A percentile compares a stretch with the other conserved stretches of the same genome.
These are phyloP conservation scores for Cytospora mali DNA, from an alignment of 2,329 filamentous ascomycete species.

Conservation along the genomic window DNA sequence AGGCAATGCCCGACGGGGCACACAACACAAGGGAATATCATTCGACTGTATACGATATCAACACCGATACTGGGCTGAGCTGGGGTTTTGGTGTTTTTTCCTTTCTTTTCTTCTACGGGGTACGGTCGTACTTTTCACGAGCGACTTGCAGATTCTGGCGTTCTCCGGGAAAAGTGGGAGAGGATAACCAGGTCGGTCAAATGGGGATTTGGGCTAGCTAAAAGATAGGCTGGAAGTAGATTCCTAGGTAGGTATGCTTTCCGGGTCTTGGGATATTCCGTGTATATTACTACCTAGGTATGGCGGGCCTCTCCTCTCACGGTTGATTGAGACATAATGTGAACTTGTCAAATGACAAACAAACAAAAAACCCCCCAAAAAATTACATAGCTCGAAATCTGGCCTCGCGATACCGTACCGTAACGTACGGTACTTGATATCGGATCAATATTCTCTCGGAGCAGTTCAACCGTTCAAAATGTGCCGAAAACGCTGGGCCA, in stretches of 20 bases:
- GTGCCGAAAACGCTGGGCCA: background rate
- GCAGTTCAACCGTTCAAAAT: background rate
- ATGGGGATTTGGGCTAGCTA: background rate
- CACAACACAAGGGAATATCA: background rate
- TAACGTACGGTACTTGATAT: background rate
- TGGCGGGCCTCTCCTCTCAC: slow-evolving; percentile 18
- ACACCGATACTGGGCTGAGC: background rate
- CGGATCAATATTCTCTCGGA: too few relatives aligned
- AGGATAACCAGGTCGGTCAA: background rate
- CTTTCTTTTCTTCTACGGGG: too few relatives aligned
- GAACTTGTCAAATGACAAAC: slow-evolving; percentile 8
- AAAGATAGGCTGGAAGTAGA: background rate
- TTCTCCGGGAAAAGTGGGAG: slow-evolving; percentile 17
- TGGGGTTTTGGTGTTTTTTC: background rate
- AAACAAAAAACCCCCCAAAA: background rate
- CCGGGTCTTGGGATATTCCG: background rate
- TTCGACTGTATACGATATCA: background rate
- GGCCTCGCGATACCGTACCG: background rate
- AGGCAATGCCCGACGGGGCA: background rate
- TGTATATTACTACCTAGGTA: slow-evolving; percentile 25
- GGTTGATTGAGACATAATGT: slow-evolving; percentile 12
- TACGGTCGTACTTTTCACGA: slow-evolving; percentile 5
- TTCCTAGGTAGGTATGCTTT: background rate
- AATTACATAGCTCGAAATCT: background rate
- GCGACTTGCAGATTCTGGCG: slow-evolving; percentile 9